Evolutionary conservation across 805 yeast species (phyloP).

Genomic region (Tetrapisispora arboricola): DNA sequence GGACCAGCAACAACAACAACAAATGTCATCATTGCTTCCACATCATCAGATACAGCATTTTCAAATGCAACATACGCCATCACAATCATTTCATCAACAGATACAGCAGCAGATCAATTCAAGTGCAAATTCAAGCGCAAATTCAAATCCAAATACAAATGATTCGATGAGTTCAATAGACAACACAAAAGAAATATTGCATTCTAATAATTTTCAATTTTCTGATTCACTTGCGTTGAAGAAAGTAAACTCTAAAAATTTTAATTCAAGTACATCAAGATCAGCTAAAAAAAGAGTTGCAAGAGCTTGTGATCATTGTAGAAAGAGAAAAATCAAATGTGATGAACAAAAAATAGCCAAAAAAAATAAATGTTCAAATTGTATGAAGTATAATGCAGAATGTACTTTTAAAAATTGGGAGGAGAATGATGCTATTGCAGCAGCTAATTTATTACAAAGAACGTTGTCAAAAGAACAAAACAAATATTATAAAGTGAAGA

Average conservation of each 20-base stretch:
- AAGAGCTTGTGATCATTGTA: constrained; percentile 27
- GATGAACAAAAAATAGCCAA: constrained; percentile 13
- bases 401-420: constrained; percentile 22
- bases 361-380: constrained; percentile 21
- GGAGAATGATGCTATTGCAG: constrained; percentile 4
- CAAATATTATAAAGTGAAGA: not conserved
- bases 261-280: not conserved
- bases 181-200: not conserved
- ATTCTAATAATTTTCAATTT: not conserved
- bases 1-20: not conserved
- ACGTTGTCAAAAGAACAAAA: constrained; percentile 1
- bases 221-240: not conserved
- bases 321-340: constrained; percentile 26
- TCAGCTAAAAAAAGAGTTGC: constrained; percentile 20
- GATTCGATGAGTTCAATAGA: not conserved
- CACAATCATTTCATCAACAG: too few relatives aligned
- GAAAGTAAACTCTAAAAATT: not conserved
- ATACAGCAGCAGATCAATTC: too few relatives aligned
- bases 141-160: not conserved
- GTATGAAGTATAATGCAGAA: constrained; percentile 16
- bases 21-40: not conserved
- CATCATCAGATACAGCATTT: not conserved
- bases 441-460: constrained; percentile 1
- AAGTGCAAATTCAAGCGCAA: too few relatives aligned
- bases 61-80: not conserved